phyloP scores from a whole-genome alignment of 352 stramenopile genomes.

The Phytophthora parvispora region DNA sequence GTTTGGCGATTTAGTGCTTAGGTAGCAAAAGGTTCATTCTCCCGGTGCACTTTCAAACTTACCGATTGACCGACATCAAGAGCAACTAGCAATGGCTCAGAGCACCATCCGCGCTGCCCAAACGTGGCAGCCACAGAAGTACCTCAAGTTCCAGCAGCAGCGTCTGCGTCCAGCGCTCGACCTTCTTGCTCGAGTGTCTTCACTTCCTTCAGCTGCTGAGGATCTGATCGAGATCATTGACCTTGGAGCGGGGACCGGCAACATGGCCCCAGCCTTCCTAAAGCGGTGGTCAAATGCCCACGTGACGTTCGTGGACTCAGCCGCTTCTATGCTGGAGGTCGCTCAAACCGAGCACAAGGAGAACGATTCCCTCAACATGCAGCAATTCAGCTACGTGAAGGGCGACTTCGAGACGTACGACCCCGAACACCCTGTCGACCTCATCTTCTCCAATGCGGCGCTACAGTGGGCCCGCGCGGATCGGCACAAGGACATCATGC shows the following conservation, averaged over 20 bases:
- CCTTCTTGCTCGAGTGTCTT: constrained; percentile 52
- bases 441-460: constrained; percentile 81
- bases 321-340: constrained; percentile 63
- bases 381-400: constrained; percentile 48
- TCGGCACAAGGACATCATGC: constrained; percentile 52
- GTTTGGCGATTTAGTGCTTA: no score
- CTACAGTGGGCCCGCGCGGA: constrained; percentile 71
- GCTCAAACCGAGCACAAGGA: constrained; percentile 47
- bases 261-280: constrained; percentile 72
- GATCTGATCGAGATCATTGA: constrained; percentile 49
- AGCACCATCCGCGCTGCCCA: constrained; percentile 24
- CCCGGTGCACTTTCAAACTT: no score
- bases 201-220: constrained; percentile 23
- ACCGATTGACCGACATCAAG: no score
- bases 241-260: constrained; percentile 73
- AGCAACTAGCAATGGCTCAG: background rate
- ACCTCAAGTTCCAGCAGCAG: constrained; percentile 64
- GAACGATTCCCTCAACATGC: constrained; percentile 22
- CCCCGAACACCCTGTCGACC: constrained; percentile 48
- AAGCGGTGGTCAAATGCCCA: constrained; percentile 56
- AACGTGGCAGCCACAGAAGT: constrained; percentile 63
- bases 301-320: constrained; percentile 75
- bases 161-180: constrained; percentile 72
- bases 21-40: no score
- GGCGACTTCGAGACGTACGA: constrained; percentile 67